phyloP scores from a whole-genome alignment of 2,329 filamentous ascomycete species.

The Nemania sp. region DNA sequence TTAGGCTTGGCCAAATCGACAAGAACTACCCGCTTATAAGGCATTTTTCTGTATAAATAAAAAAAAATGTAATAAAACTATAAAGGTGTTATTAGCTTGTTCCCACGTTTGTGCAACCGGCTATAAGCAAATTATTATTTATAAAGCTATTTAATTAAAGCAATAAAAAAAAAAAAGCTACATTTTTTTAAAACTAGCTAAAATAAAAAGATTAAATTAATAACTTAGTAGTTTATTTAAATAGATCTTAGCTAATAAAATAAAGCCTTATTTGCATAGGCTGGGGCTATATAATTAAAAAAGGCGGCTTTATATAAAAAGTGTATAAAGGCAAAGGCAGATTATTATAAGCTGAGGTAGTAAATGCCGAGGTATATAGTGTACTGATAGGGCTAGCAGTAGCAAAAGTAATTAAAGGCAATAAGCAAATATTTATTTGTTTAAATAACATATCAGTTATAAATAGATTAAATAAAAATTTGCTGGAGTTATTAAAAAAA shows the following conservation, averaged over 20 bases:
- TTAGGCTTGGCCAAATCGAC: neutral
- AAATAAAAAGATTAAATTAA: neutral
- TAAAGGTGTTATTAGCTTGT: neutral
- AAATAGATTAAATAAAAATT: too few species aligned
- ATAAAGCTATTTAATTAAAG: neutral
- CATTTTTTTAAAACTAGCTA: neutral
- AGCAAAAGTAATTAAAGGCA: neutral
- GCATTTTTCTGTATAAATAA: too few species aligned
- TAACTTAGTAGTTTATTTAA: neutral
- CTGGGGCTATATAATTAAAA: neutral
- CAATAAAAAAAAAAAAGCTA: neutral
- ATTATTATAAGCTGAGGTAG: too few species aligned
- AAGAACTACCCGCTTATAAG: too few species aligned
- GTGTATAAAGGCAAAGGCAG: too few species aligned
- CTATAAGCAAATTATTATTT: neutral
- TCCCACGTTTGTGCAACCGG: too few species aligned
- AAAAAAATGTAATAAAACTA: too few species aligned
- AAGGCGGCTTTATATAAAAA: too few species aligned
- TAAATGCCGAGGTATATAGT: neutral
- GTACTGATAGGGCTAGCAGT: neutral
- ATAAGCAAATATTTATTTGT: neutral
- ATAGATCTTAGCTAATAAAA: too few species aligned
- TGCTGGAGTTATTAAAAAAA: too few species aligned
- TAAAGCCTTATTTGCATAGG: too few species aligned
- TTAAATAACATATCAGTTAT: too few species aligned